Base-by-base conservation (phyloP, 306 rosid genomes). In the Geum urbanum region DNA sequence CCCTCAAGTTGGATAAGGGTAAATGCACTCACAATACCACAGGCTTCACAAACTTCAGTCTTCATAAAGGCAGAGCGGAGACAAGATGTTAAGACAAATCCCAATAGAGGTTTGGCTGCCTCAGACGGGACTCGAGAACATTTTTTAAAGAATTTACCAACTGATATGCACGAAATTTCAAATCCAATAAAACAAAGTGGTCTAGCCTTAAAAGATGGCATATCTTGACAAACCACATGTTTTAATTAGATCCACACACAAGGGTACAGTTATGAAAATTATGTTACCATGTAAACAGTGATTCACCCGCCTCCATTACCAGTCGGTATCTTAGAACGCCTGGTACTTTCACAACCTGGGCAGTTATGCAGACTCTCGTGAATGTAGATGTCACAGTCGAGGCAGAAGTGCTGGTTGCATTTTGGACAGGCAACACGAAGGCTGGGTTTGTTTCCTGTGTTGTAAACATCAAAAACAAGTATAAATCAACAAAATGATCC, bases 311-410 rank as follows among this genome's bases (percentile, higher is more conserved):
- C 74, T 56, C 74, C 63, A 50, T 77, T 72, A 20, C 77, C 45
- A 66, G 74, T 64, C 19, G 75, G 78, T 50, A 77, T 72, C 84
- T 80, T 84, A 6, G 86, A 84, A 76, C 80, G 94, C 77, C 89
- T 86, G 71, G 75, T 84, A 60, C 95, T 88, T 83, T 94, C 94
- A 56, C 98, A 90, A 73, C 98, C 97, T 41, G 98, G 98, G 86
- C 98, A 90, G 71, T 94, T 88, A 73, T 90, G 98, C 84, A 94
- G 84, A 86, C 89, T 94, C 83, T 94, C 97, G 15, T 90, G 98
- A 66, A 94, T 81, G 72, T 94, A 90, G 50, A 88, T 90, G 78
- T 90, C 97, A 27, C 98, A 90, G 71, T 88, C 98, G 27, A 94
- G 92, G 83, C 96, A 94, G 76, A 94, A 94, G 45, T 84, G 88